Conservation (phyloP, 2,329 filamentous ascomycete genomes). For the Bipolaris gigantea region DNA sequence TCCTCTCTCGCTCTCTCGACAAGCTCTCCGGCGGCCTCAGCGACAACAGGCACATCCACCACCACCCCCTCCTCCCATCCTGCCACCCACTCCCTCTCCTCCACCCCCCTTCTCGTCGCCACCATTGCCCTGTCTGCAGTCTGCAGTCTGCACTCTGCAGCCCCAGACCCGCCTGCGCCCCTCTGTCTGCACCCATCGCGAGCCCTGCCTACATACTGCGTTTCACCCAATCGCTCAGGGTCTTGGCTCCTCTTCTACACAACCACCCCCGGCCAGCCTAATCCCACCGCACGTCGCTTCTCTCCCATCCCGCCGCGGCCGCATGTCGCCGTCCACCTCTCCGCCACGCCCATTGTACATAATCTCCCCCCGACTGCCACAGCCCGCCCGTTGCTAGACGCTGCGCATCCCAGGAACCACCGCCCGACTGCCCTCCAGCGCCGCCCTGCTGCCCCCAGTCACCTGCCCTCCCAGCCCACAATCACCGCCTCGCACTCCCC, state of each 20-base stretch:
- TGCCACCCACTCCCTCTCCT: constrained; percentile 1
- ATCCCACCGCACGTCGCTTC: constrained; percentile 13
- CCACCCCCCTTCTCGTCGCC: background rate
- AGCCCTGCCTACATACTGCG: constrained; percentile 19
- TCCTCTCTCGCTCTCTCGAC: constrained; percentile 5
- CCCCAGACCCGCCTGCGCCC: constrained; percentile 1
- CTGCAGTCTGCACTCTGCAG: no score
- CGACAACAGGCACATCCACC: constrained; percentile 8
- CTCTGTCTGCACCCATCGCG: constrained; percentile 1
- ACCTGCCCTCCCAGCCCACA: constrained; percentile 1
- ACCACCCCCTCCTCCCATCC: background rate
- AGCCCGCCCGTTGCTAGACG: constrained; percentile 14
- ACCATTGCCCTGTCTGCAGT: constrained; percentile 6
- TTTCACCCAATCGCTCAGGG: constrained; percentile 33
- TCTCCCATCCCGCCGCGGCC: constrained; percentile 11
- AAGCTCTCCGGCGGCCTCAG: constrained; percentile 14
- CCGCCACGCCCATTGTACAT: constrained; percentile 16
- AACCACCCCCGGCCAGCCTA: constrained; percentile 13
- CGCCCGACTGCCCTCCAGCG: constrained; percentile 17
- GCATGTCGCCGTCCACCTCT: constrained; percentile 16
- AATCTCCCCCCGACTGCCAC: constrained; percentile 5
- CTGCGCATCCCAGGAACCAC: constrained; percentile 13
- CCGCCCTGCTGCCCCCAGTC: constrained; percentile 1
- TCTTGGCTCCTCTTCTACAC: constrained; percentile 16
- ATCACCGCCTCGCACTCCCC: constrained; percentile 1